Evolutionary conservation across 495 filamentous ascomycete species (phyloP).

Genomic region (Neurospora pannonica): DNA sequence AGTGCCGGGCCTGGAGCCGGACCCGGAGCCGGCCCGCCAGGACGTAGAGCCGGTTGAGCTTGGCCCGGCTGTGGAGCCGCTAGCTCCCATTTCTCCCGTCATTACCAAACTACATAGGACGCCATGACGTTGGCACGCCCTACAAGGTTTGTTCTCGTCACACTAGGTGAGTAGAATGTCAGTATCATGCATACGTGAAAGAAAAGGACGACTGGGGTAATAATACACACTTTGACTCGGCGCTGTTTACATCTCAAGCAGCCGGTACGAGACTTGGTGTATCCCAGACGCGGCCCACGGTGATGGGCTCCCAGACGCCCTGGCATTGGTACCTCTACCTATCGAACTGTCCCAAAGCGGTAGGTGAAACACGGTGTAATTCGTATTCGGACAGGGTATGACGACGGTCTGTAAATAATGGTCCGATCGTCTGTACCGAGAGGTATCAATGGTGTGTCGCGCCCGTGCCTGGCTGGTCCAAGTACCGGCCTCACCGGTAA

Average conservation of each 20-base stretch:
- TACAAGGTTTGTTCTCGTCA: slow-evolving; percentile 21
- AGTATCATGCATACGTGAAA: neutral
- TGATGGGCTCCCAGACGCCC: neutral
- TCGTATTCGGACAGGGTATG: neutral
- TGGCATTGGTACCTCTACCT: neutral
- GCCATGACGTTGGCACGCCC: slow-evolving; percentile 20
- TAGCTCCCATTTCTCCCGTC: neutral
- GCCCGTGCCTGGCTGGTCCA: neutral
- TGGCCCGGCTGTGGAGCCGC: neutral
- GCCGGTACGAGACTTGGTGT: slow-evolving; percentile 21
- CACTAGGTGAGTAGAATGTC: slow-evolving; percentile 9
- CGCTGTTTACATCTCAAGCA: slow-evolving; percentile 23
- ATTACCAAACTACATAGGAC: slow-evolving; percentile 21
- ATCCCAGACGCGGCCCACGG: slow-evolving; percentile 14
- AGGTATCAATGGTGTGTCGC: neutral
- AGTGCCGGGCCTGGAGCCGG: neutral
- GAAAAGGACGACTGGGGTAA: neutral
- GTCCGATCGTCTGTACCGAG: neutral
- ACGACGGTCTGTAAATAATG: neutral
- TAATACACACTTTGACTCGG: slow-evolving; percentile 19
- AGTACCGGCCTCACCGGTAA: neutral
- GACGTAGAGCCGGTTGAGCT: neutral
- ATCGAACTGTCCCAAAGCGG: neutral
- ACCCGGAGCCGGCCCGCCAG: neutral
- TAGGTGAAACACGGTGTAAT: neutral